Base-by-base conservation (phyloP, 2,329 filamentous ascomycete genomes). In the Trichoderma cornu-damae region DNA sequence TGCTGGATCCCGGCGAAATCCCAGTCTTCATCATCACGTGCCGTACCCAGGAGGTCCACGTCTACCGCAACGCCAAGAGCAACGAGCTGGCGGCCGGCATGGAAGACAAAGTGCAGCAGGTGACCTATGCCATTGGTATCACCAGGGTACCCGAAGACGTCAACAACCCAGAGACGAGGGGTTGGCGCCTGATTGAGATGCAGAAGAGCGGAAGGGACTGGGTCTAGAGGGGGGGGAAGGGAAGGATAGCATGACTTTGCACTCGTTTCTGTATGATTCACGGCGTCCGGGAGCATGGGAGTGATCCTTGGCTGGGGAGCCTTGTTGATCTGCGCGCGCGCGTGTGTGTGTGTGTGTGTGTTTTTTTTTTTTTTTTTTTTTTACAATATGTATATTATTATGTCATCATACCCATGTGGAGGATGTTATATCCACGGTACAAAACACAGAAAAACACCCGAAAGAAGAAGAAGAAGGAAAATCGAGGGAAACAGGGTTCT, bases 71-170 rank as follows among this genome's bases (percentile, higher is more conserved):
- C 63, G 85, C 87, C 59, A 97, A 99, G 80, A 87, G 87, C 1
- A 87, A 87, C 62, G 81, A 96, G 72, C 83, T 99, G 47, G 92
- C 93, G 3, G 93, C 93, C 11, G 94, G 94, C 42, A 97, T 96
- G 91, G 94, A 99, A 74, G 94, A 99, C 75, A 95, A 92, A 76
- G 94, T 99, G 22, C 94, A 99, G 75, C 86, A 96, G 65, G 94
- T 99, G 64, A 97, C 94, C 2, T 99, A 99, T 69, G 94, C 93
- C 62, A 97, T 99, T 65, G 94, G 94, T 66, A 88, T 99, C 60
- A 99, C 94, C 3, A 82, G 94, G 63, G 85, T 96, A 60, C 87
- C 94, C 2, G 94, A 99, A 70, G 94, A 99, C 65, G 93, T 97
- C 64, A 93, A 87, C 78, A 97, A 99, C 73, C 89, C 91, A 2